phyloP scores from a whole-genome alignment of 768 basidiomycete species.

The Leccinum rimulosum region DNA sequence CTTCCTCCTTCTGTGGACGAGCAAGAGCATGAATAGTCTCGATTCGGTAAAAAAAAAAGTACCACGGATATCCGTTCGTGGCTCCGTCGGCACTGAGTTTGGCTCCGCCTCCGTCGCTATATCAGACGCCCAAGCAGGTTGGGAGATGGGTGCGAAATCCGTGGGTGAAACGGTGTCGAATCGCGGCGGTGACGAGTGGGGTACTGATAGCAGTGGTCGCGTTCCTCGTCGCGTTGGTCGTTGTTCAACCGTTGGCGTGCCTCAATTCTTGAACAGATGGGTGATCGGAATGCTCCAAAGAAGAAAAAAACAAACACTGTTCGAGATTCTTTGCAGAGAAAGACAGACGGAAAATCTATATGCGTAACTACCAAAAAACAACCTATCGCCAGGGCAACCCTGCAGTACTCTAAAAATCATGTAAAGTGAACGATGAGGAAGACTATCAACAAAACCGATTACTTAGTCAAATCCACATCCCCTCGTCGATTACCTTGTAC shows the following conservation, averaged over 20 bases:
- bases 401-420: neutral
- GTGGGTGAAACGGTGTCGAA: conserved; percentile 49
- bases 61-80: conserved; percentile 56
- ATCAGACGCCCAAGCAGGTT: conserved; percentile 22
- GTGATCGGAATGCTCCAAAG: neutral
- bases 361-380: neutral
- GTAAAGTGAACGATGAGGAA: neutral
- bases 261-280: neutral
- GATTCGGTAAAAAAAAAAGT: conserved; percentile 47
- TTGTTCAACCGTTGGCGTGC: conserved; percentile 28
- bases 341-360: neutral
- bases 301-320: neutral
- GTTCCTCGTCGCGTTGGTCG: conserved; percentile 50
- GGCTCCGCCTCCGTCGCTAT: conserved; percentile 27
- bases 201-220: conserved; percentile 41
- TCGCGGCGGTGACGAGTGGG: conserved; percentile 60
- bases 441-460: neutral
- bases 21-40: conserved; percentile 40
- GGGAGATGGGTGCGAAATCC: conserved; percentile 26
- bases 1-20: conserved; percentile 30
- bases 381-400: neutral
- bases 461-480: conserved; percentile 8
- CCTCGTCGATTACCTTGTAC: conserved; percentile 34
- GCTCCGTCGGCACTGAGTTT: conserved; percentile 43
- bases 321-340: neutral